These are phyloP conservation scores for Lactarius hatsudake DNA, from an alignment of 768 basidiomycete species.

Conservation along the genomic window DNA sequence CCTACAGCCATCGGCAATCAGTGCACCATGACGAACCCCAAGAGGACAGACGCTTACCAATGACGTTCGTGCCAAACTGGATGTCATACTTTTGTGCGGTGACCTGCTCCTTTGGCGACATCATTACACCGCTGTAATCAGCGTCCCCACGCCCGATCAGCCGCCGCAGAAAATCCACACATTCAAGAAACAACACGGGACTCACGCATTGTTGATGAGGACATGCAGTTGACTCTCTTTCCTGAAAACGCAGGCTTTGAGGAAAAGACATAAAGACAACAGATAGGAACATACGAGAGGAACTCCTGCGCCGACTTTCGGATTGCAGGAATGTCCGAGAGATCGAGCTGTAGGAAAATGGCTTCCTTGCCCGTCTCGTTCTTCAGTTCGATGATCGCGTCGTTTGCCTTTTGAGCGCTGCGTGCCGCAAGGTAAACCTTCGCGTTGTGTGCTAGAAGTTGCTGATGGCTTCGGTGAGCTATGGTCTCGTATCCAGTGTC, in stretches of 20 bases:
- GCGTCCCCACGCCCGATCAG: not conserved
- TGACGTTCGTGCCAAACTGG: conserved; percentile 56
- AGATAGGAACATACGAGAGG: conserved; percentile 31
- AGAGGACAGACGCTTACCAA: conserved; percentile 36
- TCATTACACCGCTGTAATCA: conserved; percentile 47
- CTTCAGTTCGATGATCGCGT: conserved; percentile 54
- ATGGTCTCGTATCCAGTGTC: too few species aligned
- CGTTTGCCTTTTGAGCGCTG: conserved; percentile 42
- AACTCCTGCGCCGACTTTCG: conserved; percentile 42
- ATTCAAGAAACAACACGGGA: not conserved
- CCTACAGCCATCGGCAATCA: conserved; percentile 36
- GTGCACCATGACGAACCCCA: not conserved
- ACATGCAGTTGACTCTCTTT: conserved; percentile 47
- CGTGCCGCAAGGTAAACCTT: conserved; percentile 63
- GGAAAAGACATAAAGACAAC: conserved; percentile 29
- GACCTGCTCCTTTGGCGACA: conserved; percentile 37
- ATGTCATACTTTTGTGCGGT: conserved; percentile 52
- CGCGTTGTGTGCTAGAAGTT: conserved; percentile 55
- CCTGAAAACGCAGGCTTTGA: conserved; percentile 28
- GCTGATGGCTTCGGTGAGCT: conserved; percentile 34
- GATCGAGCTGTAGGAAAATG: conserved; percentile 45
- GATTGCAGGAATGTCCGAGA: conserved; percentile 39
- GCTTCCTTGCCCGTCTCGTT: conserved; percentile 42
- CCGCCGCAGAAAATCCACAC: not conserved
- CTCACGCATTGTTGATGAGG: conserved; percentile 52